These are phyloP conservation scores for Arthroderma uncinatum DNA, from an alignment of 2,329 filamentous ascomycete species.

Conservation along the genomic window DNA sequence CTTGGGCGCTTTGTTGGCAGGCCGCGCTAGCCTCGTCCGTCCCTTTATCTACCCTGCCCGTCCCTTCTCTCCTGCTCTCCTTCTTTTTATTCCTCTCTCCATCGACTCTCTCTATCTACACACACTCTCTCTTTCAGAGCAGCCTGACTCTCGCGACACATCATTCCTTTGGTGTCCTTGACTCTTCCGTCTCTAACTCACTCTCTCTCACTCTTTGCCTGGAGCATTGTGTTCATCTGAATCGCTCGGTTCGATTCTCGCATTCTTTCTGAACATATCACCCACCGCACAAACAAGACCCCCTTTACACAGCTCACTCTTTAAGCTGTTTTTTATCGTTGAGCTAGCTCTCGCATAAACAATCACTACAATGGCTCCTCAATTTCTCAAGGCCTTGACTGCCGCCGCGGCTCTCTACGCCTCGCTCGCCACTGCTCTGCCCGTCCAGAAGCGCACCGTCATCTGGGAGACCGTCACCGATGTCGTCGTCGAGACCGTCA, in stretches of 20 bases:
- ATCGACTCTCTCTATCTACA: background rate
- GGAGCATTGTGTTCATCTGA: background rate
- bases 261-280: background rate
- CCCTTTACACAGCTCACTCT: background rate
- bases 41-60: slow-evolving; percentile 1
- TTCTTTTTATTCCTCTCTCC: slow-evolving; percentile 4
- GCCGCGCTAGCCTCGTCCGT: background rate
- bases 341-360: slow-evolving; percentile 8
- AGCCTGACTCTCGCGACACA: slow-evolving; percentile 6
- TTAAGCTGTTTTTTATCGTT: background rate
- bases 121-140: background rate
- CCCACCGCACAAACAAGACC: too few species aligned
- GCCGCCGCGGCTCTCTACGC: slow-evolving; percentile 15
- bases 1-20: background rate
- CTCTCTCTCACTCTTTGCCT: background rate
- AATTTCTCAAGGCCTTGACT: slow-evolving; percentile 15
- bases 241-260: slow-evolving; percentile 13
- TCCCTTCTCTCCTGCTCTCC: background rate
- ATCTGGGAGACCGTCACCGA: slow-evolving; percentile 16
- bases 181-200: background rate
- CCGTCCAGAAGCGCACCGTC: slow-evolving; percentile 11
- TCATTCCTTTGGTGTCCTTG: slow-evolving; percentile 11
- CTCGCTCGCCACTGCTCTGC: slow-evolving; percentile 12
- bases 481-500: slow-evolving; percentile 24
- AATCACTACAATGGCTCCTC: slow-evolving; percentile 14